Evolutionary conservation across 129 eudicot genomes (phyloP).

Genomic region (Pittosporum tobira): DNA sequence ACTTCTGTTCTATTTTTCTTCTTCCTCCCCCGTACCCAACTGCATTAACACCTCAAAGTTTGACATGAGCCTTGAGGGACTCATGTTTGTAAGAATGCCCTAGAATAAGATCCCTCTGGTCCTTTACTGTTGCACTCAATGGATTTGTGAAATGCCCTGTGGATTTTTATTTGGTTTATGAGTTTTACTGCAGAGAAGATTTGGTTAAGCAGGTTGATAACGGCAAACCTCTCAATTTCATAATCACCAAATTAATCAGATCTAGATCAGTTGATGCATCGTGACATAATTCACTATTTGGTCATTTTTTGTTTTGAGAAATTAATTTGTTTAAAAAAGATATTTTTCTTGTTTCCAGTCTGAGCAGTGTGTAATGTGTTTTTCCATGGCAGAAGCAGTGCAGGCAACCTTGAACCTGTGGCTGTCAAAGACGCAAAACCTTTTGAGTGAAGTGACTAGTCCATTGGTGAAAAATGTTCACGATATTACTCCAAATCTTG

Average conservation of each 20-base stretch:
- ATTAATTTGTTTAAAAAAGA: not conserved
- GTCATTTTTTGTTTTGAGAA: not conserved
- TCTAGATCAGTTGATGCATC: not conserved
- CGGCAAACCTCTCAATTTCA: not conserved
- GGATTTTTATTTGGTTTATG: not conserved
- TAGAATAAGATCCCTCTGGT: not conserved
- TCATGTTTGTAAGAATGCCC: not conserved
- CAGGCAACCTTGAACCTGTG: constrained; percentile 62
- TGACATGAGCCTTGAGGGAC: too few relatives aligned
- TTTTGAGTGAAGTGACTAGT: constrained; percentile 68
- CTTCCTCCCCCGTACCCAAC: too few relatives aligned
- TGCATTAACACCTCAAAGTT: too few relatives aligned
- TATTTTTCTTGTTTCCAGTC: constrained; percentile 6
- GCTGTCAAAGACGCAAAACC: constrained; percentile 77
- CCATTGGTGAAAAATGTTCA: constrained; percentile 63
- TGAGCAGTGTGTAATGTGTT: not conserved
- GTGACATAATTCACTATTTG: not conserved
- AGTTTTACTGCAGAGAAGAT: too few relatives aligned
- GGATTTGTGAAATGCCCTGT: not conserved
- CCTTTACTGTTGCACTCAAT: not conserved
- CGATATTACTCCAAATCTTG: constrained; percentile 31
- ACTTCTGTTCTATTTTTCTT: too few relatives aligned
- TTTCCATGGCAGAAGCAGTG: constrained; percentile 52
- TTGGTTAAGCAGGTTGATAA: too few relatives aligned
- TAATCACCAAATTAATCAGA: not conserved